Percentiles rank a stretch among this genome's conserved stretches.
Evolutionary conservation across 805 yeast species (phyloP).

Genomic region (Myxozyma melibiosi): DNA sequence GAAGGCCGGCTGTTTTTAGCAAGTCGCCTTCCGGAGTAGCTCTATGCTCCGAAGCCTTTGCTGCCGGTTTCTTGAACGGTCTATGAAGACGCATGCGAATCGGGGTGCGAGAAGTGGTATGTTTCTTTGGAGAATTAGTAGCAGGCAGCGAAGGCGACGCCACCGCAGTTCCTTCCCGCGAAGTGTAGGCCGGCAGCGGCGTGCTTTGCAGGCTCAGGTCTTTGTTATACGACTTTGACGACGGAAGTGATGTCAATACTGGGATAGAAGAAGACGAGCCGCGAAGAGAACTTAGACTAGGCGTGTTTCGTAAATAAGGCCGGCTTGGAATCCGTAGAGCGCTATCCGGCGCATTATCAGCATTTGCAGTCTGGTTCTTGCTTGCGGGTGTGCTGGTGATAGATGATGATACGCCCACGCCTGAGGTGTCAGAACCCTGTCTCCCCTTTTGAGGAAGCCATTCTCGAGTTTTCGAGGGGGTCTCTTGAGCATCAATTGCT

Average conservation of each 20-base stretch:
- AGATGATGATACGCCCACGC: no score
- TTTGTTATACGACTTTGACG: conserved; percentile 1
- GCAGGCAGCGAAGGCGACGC: neutral
- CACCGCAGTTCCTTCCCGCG: neutral
- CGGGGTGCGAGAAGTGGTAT: neutral
- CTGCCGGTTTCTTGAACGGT: conserved; percentile 11
- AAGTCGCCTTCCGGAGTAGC: neutral
- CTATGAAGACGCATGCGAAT: neutral
- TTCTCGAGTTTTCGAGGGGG: no score
- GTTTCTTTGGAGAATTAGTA: neutral
- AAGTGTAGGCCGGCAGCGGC: neutral
- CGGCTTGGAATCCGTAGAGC: neutral
- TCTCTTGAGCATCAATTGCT: no score
- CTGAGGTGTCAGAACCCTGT: no score
- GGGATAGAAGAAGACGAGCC: conserved; percentile 8
- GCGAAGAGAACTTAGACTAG: conserved; percentile 7
- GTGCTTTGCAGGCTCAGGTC: neutral
- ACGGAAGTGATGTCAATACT: conserved; percentile 1
- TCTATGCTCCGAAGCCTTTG: conserved; percentile 1
- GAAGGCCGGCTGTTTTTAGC: conserved; percentile 15
- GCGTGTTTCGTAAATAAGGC: conserved; percentile 3
- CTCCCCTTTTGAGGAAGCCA: no score
- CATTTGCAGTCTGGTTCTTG: no score
- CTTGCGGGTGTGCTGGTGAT: no score
- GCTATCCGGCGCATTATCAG: neutral